Conservation (phyloP, 2,329 filamentous ascomycete species). For the Aspergillus tanneri region DNA sequence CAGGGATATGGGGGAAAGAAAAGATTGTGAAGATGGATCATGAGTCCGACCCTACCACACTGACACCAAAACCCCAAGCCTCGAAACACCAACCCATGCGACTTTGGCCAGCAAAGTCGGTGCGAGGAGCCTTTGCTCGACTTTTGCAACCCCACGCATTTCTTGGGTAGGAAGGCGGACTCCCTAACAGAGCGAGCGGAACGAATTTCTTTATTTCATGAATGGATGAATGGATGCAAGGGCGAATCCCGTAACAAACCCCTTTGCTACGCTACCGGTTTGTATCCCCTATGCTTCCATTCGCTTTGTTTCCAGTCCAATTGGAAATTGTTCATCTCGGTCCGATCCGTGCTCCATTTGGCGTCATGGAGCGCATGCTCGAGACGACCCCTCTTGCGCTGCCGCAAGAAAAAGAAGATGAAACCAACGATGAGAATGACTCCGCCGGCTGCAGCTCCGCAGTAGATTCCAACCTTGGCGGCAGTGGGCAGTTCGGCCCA, state of each 20-base stretch:
- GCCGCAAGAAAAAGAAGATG: slow-evolving; percentile 50
- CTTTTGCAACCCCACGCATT: slow-evolving; percentile 3
- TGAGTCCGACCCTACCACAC: slow-evolving; percentile 10
- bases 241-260: too few relatives aligned
- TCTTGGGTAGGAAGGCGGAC: slow-evolving; percentile 1
- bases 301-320: slow-evolving; percentile 40
- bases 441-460: slow-evolving; percentile 37
- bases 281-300: slow-evolving; percentile 33
- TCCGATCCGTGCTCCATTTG: slow-evolving; percentile 44
- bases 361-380: slow-evolving; percentile 50
- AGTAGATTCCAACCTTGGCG: slow-evolving; percentile 51
- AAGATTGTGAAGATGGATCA: slow-evolving; percentile 4
- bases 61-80: slow-evolving; percentile 5
- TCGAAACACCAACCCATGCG: slow-evolving; percentile 9
- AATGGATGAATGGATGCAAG: slow-evolving; percentile 5
- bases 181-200: slow-evolving; percentile 9
- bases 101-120: slow-evolving; percentile 22
- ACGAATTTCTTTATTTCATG: slow-evolving; percentile 15
- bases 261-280: slow-evolving; percentile 25
- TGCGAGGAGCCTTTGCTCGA: slow-evolving; percentile 13
- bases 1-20: neutral
- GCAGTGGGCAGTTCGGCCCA: slow-evolving; percentile 46
- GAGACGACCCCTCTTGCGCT: slow-evolving; percentile 51
- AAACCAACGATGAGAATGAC: slow-evolving; percentile 36
- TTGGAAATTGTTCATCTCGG: slow-evolving; percentile 41